Base-by-base conservation (phyloP, 2,329 filamentous ascomycete species). In the Plenodomus lindquistii region DNA sequence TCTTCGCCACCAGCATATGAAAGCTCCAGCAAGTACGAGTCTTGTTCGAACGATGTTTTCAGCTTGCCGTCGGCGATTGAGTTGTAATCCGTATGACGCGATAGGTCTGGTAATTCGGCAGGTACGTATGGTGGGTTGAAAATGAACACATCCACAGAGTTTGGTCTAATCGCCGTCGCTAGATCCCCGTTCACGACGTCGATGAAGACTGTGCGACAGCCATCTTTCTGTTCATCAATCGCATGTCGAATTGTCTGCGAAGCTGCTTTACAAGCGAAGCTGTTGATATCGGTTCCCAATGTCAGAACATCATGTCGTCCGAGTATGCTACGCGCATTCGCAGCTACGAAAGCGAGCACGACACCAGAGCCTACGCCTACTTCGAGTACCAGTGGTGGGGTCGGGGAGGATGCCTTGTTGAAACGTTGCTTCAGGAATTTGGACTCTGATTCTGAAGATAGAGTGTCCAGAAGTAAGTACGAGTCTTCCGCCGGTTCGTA, bases 81-180 rank as follows among this genome's bases (percentile, higher is more conserved):
- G 37, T 73, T 71, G 55, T 67, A 72, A 16, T 44, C 48, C 16
- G 59, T 51, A 46, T 74, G 72, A 39, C 62, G 60, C 4, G 80
- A 73, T 29, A 81, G 72, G 19, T 73, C 69, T 1, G 93, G 92
- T 50, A 95, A 75, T 20, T 86, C 81, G 2, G 92, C 95, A 2
- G 94, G 94, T 13, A 99, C 94, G 69, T 99, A 99, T 0, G 94
- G 94, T 44, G 94, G 94, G 69, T 99, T 99, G 80, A 97, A 99
- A 21, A 99, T 81, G 54, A 99, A 80, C 10, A 99, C 81, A 67
- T 99, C 94, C 4, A 96, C 81, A 34, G 75, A 73, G 2, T 79
- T 77, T 0, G 75, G 66, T 7, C 81, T 79, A 35, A 95, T 74
- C 0, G 86, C 76, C 2, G 81, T 72, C 4, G 81, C 79, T 0